Percentiles rank a stretch among this genome's conserved stretches.
Conservation (phyloP, 305 asterid genomes). For the Solanum hybrid region DNA sequence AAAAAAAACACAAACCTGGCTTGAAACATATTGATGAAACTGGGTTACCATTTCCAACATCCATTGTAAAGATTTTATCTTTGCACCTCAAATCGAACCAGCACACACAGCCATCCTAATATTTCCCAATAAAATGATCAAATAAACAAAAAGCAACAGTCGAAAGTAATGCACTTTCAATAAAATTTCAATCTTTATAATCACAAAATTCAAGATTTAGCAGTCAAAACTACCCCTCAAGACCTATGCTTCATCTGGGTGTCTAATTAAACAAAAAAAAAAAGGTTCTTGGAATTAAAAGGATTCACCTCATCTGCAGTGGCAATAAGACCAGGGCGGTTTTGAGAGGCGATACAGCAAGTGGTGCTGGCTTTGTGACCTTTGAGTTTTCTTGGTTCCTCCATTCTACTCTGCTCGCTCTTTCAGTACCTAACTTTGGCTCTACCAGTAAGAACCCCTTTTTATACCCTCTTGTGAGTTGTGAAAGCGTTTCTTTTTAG, state of each 20-base stretch:
- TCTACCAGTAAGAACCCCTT: neutral
- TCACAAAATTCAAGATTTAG: neutral
- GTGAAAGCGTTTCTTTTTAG: neutral
- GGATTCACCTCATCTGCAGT: constrained; percentile 66
- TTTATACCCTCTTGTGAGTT: neutral
- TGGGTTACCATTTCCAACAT: constrained; percentile 52
- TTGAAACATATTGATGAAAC: constrained; percentile 72
- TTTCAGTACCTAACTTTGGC: neutral
- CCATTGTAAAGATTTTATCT: constrained; percentile 51
- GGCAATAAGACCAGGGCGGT: constrained; percentile 65
- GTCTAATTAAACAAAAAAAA: neutral
- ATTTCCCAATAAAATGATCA: constrained; percentile 1
- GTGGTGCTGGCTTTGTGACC: constrained; percentile 71
- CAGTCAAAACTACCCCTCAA: neutral
- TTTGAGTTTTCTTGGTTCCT: constrained; percentile 57
- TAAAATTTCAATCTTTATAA: neutral
- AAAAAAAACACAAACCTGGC: constrained; percentile 36
- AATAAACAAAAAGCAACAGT: neutral
- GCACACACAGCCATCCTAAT: constrained; percentile 68
- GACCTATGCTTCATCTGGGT: neutral
- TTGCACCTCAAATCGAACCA: constrained; percentile 83
- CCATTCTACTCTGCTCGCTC: constrained; percentile 10
- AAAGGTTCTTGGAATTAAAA: neutral
- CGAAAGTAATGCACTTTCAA: neutral
- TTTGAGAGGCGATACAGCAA: constrained; percentile 63